Conservation (phyloP, 139 green algal genomes). For the Picochlorum sp. region DNA sequence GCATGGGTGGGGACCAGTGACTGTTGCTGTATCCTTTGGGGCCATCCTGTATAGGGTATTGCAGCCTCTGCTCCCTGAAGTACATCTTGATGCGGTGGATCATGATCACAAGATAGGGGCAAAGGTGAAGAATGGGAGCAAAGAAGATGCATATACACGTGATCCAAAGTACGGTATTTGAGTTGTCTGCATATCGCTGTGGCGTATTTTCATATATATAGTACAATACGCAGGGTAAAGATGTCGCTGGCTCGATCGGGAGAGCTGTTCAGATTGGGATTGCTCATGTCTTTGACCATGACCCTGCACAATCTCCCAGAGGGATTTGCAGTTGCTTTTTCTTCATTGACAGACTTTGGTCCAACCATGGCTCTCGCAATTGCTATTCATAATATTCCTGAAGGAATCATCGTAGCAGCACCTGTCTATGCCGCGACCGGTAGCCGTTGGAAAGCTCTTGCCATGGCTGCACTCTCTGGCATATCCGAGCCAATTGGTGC, state of each 20-base stretch:
- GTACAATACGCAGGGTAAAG: neutral
- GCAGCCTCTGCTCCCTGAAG: conserved; percentile 54
- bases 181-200: too few relatives aligned
- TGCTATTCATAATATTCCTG: conserved; percentile 78
- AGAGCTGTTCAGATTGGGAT: conserved; percentile 43
- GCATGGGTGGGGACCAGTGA: conserved; percentile 35
- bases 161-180: too few relatives aligned
- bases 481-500: conserved; percentile 77
- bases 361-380: conserved; percentile 71
- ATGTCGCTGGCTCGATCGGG: neutral
- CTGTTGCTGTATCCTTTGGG: conserved; percentile 24
- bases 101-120: neutral
- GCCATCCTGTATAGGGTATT: conserved; percentile 41
- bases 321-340: conserved; percentile 67
- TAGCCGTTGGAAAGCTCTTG: conserved; percentile 59
- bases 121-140: too few relatives aligned
- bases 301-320: conserved; percentile 87
- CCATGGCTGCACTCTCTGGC: conserved; percentile 58
- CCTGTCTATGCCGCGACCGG: conserved; percentile 83
- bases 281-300: conserved; percentile 77
- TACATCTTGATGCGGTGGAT: conserved; percentile 18
- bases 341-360: conserved; percentile 65
- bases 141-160: too few relatives aligned
- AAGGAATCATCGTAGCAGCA: conserved; percentile 78
- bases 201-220: neutral